These are phyloP conservation scores for Penicillium silybi DNA, from an alignment of 495 filamentous ascomycete species.

Conservation along the genomic window DNA sequence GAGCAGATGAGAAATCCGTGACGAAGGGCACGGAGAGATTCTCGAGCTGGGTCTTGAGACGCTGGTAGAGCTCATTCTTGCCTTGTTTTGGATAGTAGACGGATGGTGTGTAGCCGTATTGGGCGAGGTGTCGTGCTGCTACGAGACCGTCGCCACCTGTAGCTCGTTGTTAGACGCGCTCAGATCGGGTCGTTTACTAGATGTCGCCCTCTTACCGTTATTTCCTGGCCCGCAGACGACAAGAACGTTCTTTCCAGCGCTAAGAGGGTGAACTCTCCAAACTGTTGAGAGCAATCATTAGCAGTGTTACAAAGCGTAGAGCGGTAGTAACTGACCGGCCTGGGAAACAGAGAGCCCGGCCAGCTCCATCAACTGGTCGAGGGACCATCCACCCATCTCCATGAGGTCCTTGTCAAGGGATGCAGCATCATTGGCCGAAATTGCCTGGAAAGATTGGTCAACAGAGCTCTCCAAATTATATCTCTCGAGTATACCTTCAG, in stretches of 20 bases:
- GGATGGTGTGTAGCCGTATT: constrained; percentile 87
- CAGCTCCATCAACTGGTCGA: constrained; percentile 97
- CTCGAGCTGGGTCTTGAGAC: constrained; percentile 76
- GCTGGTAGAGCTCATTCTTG: constrained; percentile 86
- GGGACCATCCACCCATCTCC: constrained; percentile 84
- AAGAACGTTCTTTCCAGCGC: constrained; percentile 67
- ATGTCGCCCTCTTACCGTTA: constrained; percentile 59
- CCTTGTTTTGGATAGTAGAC: constrained; percentile 90
- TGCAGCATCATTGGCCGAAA: constrained; percentile 81
- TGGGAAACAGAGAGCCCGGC: constrained; percentile 92
- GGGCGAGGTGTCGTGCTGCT: constrained; percentile 87
- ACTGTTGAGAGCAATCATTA: constrained; percentile 8
- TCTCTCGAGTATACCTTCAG: constrained; percentile 28
- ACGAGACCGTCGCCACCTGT: constrained; percentile 91
- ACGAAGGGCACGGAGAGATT: constrained; percentile 83
- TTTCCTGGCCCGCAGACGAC: constrained; percentile 93
- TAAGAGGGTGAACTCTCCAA: constrained; percentile 64
- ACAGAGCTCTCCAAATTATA: neutral
- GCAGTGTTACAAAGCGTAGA: neutral
- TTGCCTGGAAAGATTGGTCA: constrained; percentile 53
- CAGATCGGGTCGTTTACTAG: neutral
- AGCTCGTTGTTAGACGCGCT: neutral
- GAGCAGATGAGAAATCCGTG: constrained; percentile 65
- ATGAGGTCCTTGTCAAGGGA: constrained; percentile 92
- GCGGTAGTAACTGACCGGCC: constrained; percentile 54